A percentile compares a stretch with the other conserved stretches of the same genome.
These are phyloP conservation scores for Salix koriyanagi DNA, from an alignment of 345 rosid species.

Conservation along the genomic window DNA sequence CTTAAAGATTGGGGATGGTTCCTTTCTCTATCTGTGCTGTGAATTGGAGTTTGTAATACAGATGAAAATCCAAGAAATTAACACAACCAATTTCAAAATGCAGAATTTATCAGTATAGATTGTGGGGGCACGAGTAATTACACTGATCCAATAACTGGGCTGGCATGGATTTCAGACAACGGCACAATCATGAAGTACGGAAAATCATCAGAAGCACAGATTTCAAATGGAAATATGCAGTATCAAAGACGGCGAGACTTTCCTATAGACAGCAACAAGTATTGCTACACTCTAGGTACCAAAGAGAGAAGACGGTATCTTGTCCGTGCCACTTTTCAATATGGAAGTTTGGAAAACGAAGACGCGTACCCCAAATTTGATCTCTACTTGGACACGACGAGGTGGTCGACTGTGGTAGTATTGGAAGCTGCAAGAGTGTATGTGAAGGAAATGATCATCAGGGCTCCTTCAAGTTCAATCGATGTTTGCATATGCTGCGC, in stretches of 20 bases:
- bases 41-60: background rate
- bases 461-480: constrained; percentile 67
- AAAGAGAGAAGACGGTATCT: constrained; percentile 77
- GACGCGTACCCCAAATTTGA: constrained; percentile 79
- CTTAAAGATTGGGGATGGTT: background rate
- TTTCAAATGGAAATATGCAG: constrained; percentile 42
- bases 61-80: background rate
- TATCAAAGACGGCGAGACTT: constrained; percentile 67
- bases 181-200: constrained; percentile 50
- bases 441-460: constrained; percentile 72
- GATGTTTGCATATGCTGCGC: constrained; percentile 92
- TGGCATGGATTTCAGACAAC: constrained; percentile 79
- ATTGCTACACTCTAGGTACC: constrained; percentile 68
- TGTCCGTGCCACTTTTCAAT: constrained; percentile 85
- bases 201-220: constrained; percentile 34
- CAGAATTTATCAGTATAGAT: constrained; percentile 89
- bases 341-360: constrained; percentile 50
- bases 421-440: constrained; percentile 66
- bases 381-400: constrained; percentile 78
- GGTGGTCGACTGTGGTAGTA: constrained; percentile 82
- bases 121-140: constrained; percentile 72
- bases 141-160: constrained; percentile 68
- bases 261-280: constrained; percentile 70
- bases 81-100: constrained; percentile 5
- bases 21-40: background rate